Percentiles rank a stretch among this genome's conserved stretches.
Evolutionary conservation across 345 rosid species (phyloP).

Genomic region (Cardamine chenopodiifolia): DNA sequence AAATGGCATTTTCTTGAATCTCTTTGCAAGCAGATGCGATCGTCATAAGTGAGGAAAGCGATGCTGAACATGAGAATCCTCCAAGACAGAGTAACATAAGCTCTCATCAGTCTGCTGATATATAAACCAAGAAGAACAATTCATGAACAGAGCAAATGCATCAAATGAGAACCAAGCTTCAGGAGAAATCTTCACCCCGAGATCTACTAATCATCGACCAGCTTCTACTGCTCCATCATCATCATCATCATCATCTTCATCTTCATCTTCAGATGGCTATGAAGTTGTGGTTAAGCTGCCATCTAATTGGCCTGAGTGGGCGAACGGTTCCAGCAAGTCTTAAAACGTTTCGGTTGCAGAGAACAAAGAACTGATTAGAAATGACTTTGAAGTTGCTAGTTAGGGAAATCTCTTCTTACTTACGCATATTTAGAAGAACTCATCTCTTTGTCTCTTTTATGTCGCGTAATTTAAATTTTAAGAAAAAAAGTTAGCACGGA

Average conservation of each 20-base stretch:
- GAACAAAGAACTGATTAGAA: too few relatives aligned
- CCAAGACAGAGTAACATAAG: neutral
- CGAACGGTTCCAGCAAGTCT: neutral
- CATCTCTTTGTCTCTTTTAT: too few relatives aligned
- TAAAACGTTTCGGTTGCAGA: too few relatives aligned
- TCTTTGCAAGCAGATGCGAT: neutral
- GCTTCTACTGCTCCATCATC: neutral
- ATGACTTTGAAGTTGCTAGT: too few relatives aligned
- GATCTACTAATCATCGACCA: neutral
- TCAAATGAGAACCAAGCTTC: constrained; percentile 3
- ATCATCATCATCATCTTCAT: constrained; percentile 4
- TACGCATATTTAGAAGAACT: too few relatives aligned
- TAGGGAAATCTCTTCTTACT: too few relatives aligned
- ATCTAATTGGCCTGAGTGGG: constrained; percentile 24
- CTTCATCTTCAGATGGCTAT: constrained; percentile 26
- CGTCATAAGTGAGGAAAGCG: constrained; percentile 13
- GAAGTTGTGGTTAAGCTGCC: constrained; percentile 14
- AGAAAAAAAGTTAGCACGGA: too few relatives aligned
- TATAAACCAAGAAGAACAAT: constrained; percentile 11
- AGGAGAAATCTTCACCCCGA: neutral
- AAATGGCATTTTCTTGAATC: neutral
- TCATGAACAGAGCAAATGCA: neutral
- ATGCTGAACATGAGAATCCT: neutral
- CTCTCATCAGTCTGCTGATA: neutral
- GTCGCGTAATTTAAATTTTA: too few relatives aligned